Evolutionary conservation across 768 basidiomycete species (phyloP).

Genomic region (Lentinula edodes): DNA sequence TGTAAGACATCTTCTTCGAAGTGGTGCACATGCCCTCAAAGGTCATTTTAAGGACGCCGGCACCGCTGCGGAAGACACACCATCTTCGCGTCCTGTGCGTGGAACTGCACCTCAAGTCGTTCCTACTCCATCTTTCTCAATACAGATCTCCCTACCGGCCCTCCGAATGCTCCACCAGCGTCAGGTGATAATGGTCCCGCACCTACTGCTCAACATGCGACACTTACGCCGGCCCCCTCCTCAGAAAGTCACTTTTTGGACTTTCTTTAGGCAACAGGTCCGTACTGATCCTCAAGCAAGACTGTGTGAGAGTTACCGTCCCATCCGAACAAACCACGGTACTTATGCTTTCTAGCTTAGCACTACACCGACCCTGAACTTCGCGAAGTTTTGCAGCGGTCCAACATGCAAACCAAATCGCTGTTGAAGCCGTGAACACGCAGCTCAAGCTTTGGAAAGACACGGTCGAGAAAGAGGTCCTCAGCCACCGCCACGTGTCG

Average conservation of each 20-base stretch:
- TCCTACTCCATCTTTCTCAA: background rate
- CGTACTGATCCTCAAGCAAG: slow-evolving; percentile 67
- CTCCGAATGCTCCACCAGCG: background rate
- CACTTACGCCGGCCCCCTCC: slow-evolving; percentile 7
- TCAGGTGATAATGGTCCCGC: slow-evolving; percentile 3
- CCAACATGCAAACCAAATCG: background rate
- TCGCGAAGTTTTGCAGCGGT: background rate
- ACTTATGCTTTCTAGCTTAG: slow-evolving; percentile 20
- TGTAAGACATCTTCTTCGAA: slow-evolving; percentile 29
- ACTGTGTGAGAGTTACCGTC: slow-evolving; percentile 45
- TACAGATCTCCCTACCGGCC: background rate
- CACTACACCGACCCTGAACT: slow-evolving; percentile 6
- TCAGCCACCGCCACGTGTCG: background rate
- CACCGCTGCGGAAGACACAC: slow-evolving; percentile 54
- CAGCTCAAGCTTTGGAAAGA: background rate
- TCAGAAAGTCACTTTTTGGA: slow-evolving; percentile 26
- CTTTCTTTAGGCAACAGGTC: slow-evolving; percentile 53
- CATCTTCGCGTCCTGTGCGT: slow-evolving; percentile 16
- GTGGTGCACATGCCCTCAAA: background rate
- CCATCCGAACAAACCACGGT: background rate
- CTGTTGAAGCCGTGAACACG: background rate
- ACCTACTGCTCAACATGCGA: slow-evolving; percentile 3
- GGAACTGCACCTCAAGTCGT: background rate
- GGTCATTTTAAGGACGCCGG: slow-evolving; percentile 59
- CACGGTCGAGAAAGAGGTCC: background rate